phyloP scores from a whole-genome alignment of 2,329 filamentous ascomycete genomes.

The Drechslerella coelobrocha region DNA sequence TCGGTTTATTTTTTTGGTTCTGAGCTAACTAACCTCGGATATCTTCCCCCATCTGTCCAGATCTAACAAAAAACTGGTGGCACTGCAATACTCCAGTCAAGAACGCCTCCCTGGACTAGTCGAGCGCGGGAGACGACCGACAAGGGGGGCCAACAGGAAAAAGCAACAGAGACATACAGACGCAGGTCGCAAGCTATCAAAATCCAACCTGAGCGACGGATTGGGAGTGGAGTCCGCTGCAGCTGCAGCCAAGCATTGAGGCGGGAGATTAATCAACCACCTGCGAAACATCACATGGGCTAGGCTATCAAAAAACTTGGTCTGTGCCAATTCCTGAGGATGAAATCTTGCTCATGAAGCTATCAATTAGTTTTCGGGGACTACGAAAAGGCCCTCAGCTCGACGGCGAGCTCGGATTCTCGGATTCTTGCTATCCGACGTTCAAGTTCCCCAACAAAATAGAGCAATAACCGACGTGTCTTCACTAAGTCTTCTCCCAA shows the following conservation, averaged over 20 bases:
- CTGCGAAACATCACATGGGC: constrained; percentile 41
- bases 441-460: too few species aligned
- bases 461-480: too few species aligned
- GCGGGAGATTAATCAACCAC: constrained; percentile 20
- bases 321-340: neutral
- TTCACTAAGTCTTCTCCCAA: constrained; percentile 10
- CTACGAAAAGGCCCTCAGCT: too few species aligned
- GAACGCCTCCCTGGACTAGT: too few species aligned
- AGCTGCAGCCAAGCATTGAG: constrained; percentile 30
- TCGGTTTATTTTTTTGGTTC: constrained; percentile 51
- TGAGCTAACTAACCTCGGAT: constrained; percentile 49
- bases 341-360: too few species aligned
- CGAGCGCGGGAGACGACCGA: neutral
- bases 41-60: constrained; percentile 46
- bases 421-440: neutral
- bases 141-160: neutral
- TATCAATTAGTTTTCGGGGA: too few species aligned
- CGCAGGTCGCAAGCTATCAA: neutral
- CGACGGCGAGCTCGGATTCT: too few species aligned
- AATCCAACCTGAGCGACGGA: neutral
- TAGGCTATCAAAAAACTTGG: neutral
- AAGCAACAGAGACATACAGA: neutral
- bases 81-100: neutral
- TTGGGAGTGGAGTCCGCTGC: constrained; percentile 5
- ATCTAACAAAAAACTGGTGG: constrained; percentile 31